These are phyloP conservation scores for Phytophthora pinifolia DNA, from an alignment of 352 stramenopile genomes.

Conservation along the genomic window DNA sequence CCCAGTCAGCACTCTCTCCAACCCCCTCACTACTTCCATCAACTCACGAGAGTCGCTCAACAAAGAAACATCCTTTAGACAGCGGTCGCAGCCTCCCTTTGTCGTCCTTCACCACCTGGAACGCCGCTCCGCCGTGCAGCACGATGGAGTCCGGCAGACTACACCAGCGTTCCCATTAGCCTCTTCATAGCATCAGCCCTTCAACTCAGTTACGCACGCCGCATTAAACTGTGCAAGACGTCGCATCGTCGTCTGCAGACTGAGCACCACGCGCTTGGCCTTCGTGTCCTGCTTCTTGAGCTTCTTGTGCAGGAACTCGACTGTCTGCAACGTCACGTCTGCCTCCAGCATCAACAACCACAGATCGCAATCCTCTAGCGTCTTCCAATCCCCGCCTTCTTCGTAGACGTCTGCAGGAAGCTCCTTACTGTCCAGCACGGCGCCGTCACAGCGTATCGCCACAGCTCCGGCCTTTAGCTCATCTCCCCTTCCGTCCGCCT, in stretches of 20 bases:
- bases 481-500: conserved; percentile 2
- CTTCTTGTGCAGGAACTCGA: conserved; percentile 54
- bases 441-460: conserved; percentile 52
- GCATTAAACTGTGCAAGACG: conserved; percentile 57
- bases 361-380: conserved; percentile 51
- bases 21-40: background rate
- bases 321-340: conserved; percentile 32
- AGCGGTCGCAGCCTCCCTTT: conserved; percentile 50
- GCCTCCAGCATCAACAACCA: conserved; percentile 67
- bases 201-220: conserved; percentile 31
- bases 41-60: conserved; percentile 76
- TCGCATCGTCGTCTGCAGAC: conserved; percentile 62
- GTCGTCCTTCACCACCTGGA: conserved; percentile 61
- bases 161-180: conserved; percentile 3
- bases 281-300: conserved; percentile 32
- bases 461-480: background rate
- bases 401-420: conserved; percentile 36
- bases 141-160: conserved; percentile 70
- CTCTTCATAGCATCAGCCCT: background rate
- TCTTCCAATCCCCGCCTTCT: conserved; percentile 37
- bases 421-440: conserved; percentile 34
- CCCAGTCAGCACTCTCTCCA: background rate
- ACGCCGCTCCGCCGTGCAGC: conserved; percentile 70
- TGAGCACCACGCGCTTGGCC: conserved; percentile 54
- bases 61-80: conserved; percentile 73